Percentiles rank a stretch among this genome's conserved stretches.
These are phyloP conservation scores for Rhodamnia argentea DNA, from an alignment of 345 rosid genomes.

Conservation along the genomic window DNA sequence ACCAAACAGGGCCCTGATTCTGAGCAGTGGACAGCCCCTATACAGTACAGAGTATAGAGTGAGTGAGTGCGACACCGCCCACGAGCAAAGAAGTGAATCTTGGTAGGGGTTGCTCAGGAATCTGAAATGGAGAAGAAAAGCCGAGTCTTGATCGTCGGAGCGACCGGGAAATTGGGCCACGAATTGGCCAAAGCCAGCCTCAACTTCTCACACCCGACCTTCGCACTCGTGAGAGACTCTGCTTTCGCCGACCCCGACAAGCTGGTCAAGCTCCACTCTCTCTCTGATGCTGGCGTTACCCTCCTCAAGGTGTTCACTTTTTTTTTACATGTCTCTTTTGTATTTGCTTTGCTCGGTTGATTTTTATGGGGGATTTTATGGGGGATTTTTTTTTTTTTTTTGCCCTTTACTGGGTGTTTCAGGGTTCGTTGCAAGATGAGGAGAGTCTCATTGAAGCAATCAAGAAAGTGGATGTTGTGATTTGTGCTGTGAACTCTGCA, in stretches of 20 bases:
- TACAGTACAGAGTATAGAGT: neutral
- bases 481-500: slow-evolving; percentile 61
- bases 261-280: slow-evolving; percentile 27
- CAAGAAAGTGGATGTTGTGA: slow-evolving; percentile 66
- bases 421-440: slow-evolving; percentile 78
- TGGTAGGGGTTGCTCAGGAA: neutral
- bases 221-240: slow-evolving; percentile 42
- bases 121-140: slow-evolving; percentile 20
- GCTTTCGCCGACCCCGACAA: slow-evolving; percentile 36
- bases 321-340: neutral
- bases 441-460: slow-evolving; percentile 52
- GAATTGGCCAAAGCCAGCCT: slow-evolving; percentile 44
- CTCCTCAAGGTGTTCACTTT: slow-evolving; percentile 35
- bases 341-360: neutral
- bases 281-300: slow-evolving; percentile 40
- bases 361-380: neutral
- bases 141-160: slow-evolving; percentile 64
- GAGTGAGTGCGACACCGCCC: neutral
- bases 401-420: neutral
- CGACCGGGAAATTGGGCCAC: slow-evolving; percentile 56
- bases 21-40: neutral
- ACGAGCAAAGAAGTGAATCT: neutral
- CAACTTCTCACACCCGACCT: slow-evolving; percentile 44
- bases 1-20: neutral
- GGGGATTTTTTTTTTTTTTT: neutral